Percentiles rank a stretch among this genome's conserved stretches.
phyloP scores from a whole-genome alignment of 2,329 filamentous ascomycete species.

The Xylaria sp. region DNA sequence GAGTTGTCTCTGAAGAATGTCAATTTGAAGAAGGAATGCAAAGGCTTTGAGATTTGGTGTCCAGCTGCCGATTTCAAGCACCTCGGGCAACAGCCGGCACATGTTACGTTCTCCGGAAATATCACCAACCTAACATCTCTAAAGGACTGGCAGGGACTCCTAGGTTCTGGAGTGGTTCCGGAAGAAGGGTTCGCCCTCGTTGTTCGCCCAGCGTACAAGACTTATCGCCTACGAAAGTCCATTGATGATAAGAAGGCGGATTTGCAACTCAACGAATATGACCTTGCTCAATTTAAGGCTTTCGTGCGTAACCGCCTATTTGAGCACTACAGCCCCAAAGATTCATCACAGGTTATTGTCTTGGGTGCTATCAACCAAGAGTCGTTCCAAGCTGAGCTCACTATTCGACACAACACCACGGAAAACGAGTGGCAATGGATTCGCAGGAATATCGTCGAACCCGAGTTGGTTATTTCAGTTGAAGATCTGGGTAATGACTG shows the following conservation, averaged over 20 bases:
- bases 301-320: conserved; percentile 10
- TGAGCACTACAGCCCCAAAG: conserved; percentile 16
- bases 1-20: neutral
- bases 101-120: conserved; percentile 12
- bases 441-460: conserved; percentile 42
- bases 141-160: conserved; percentile 17
- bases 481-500: conserved; percentile 36
- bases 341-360: conserved; percentile 31
- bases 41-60: conserved; percentile 40
- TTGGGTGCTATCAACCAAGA: conserved; percentile 31
- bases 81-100: neutral
- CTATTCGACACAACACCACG: conserved; percentile 41
- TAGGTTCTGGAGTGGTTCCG: neutral
- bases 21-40: neutral
- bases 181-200: conserved; percentile 28
- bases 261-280: conserved; percentile 8
- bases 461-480: conserved; percentile 35
- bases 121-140: neutral
- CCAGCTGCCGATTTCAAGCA: conserved; percentile 34
- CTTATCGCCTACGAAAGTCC: conserved; percentile 31
- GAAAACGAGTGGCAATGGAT: conserved; percentile 45
- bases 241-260: neutral
- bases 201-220: conserved; percentile 37
- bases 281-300: conserved; percentile 8
- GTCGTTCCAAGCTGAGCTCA: conserved; percentile 29